Conservation (phyloP, 140 eudicot species). For the Flaveria floridana region DNA sequence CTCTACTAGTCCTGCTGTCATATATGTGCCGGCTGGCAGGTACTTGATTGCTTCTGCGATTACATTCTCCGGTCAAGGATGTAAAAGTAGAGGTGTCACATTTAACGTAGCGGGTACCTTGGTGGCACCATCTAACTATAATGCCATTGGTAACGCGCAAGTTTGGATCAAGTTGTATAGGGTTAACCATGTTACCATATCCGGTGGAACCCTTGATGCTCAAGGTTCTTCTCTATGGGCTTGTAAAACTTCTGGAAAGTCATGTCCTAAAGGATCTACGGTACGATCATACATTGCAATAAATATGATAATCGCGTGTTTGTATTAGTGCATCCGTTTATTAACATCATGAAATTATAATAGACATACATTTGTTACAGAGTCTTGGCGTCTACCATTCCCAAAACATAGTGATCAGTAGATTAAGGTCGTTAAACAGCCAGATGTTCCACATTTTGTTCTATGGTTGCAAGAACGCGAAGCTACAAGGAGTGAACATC, state of each 20-base stretch:
- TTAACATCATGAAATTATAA: no score
- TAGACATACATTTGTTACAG: background rate
- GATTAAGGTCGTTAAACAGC: slow-evolving; percentile 35
- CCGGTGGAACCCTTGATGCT: slow-evolving; percentile 41
- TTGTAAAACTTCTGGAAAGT: slow-evolving; percentile 35
- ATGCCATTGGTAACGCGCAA: slow-evolving; percentile 26
- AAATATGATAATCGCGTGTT: no score
- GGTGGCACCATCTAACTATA: slow-evolving; percentile 37
- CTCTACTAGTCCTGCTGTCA: slow-evolving; percentile 33
- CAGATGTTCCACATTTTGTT: slow-evolving; percentile 36
- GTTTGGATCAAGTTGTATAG: slow-evolving; percentile 38
- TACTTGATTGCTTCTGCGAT: slow-evolving; percentile 39
- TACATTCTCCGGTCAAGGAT: slow-evolving; percentile 34
- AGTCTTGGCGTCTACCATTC: slow-evolving; percentile 37
- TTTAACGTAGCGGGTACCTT: slow-evolving; percentile 36
- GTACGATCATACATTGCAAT: background rate
- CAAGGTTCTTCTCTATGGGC: slow-evolving; percentile 37
- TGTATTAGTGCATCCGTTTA: no score
- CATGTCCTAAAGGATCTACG: slow-evolving; percentile 39
- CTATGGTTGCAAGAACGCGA: slow-evolving; percentile 31
- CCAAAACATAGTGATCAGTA: slow-evolving; percentile 26
- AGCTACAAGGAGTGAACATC: slow-evolving; percentile 30
- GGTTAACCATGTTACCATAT: slow-evolving; percentile 33
- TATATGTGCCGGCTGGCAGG: slow-evolving; percentile 41
- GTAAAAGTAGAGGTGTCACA: slow-evolving; percentile 37